Evolutionary conservation across 2,329 filamentous ascomycete species (phyloP).

Genomic region (Paracoccidioides brasiliensis): DNA sequence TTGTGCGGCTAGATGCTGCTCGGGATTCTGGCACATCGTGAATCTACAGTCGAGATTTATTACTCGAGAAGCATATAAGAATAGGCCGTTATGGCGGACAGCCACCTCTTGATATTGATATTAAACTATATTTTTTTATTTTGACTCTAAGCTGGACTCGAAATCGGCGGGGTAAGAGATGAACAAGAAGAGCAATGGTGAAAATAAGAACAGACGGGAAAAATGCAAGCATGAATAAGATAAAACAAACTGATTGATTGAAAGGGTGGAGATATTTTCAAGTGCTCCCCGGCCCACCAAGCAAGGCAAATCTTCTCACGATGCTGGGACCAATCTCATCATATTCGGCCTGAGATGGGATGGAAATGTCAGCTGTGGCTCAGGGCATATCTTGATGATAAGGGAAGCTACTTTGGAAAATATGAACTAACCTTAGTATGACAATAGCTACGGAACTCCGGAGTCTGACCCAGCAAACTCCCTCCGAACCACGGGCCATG

Average conservation of each 20-base stretch:
- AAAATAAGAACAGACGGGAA: neutral
- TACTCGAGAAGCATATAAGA: no score
- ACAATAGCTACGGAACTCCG: slow-evolving; percentile 97
- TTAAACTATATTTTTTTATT: no score
- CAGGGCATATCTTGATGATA: neutral
- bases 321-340: slow-evolving; percentile 94
- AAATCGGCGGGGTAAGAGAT: no score
- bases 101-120: no score
- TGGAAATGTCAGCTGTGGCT: slow-evolving; percentile 4
- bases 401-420: neutral
- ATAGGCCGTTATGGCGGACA: no score
- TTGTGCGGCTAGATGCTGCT: no score
- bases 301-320: slow-evolving; percentile 81
- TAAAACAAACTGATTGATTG: neutral
- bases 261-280: slow-evolving; percentile 15
- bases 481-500: slow-evolving; percentile 98
- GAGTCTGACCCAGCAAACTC: slow-evolving; percentile 88
- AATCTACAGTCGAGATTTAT: no score
- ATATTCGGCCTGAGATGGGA: slow-evolving; percentile 44
- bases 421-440: slow-evolving; percentile 59
- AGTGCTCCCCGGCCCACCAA: slow-evolving; percentile 68
- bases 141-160: no score
- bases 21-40: no score
- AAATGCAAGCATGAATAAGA: neutral
- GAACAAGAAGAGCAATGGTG: no score